Conservation (phyloP, 768 basidiomycete genomes). For the Megacollybia marginata region DNA sequence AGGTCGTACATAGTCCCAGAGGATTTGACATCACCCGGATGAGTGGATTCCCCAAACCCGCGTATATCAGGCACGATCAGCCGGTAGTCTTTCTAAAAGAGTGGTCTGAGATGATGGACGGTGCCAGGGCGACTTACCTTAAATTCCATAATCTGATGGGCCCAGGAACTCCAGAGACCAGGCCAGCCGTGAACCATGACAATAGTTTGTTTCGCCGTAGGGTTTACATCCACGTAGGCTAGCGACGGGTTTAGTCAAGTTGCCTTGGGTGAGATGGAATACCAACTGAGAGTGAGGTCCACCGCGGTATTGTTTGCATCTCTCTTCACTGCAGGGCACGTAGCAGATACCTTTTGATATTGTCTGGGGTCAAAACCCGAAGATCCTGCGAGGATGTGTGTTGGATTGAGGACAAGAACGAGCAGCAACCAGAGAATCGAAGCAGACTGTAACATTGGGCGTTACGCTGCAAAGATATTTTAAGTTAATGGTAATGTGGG, state of each 20-base stretch:
- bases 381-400: too few relatives aligned
- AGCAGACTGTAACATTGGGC: too few relatives aligned
- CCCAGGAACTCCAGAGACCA: slow-evolving; percentile 69
- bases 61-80: slow-evolving; percentile 58
- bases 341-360: slow-evolving; percentile 24
- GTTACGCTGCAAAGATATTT: too few relatives aligned
- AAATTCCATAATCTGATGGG: slow-evolving; percentile 62
- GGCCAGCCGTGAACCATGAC: slow-evolving; percentile 80
- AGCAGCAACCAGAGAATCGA: too few relatives aligned
- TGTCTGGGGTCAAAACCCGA: slow-evolving; percentile 28
- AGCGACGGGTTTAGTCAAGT: not conserved
- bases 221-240: slow-evolving; percentile 65
- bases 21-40: slow-evolving; percentile 53
- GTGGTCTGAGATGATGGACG: not conserved
- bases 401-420: too few relatives aligned
- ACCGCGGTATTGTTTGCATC: slow-evolving; percentile 20
- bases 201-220: slow-evolving; percentile 40
- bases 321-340: slow-evolving; percentile 37
- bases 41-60: slow-evolving; percentile 63
- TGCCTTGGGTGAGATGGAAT: not conserved
- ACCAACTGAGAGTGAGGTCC: slow-evolving; percentile 40
- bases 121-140: slow-evolving; percentile 27
- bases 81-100: slow-evolving; percentile 46
- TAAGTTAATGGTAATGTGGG: too few relatives aligned
- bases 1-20: slow-evolving; percentile 57